These are phyloP conservation scores for Aspergillus funiculosus DNA, from an alignment of 495 filamentous ascomycete genomes.

Conservation along the genomic window DNA sequence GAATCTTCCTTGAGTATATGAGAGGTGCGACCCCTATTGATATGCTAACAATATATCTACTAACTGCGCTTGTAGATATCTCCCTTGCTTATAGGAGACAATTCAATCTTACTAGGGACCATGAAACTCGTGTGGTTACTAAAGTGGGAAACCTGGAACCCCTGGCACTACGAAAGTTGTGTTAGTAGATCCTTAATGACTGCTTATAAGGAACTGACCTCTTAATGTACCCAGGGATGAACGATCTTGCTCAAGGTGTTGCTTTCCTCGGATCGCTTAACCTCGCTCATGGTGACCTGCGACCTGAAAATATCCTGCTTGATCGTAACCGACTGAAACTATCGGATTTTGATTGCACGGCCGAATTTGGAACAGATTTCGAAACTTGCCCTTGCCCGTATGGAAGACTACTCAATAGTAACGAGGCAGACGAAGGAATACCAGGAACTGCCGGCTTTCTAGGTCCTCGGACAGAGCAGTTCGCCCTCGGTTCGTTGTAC, in stretches of 20 bases:
- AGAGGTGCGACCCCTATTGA: slow-evolving; percentile 20
- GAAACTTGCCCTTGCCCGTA: slow-evolving; percentile 28
- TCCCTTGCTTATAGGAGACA: slow-evolving; percentile 25
- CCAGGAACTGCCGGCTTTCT: slow-evolving; percentile 26
- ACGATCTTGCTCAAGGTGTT: slow-evolving; percentile 32
- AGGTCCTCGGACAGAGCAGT: slow-evolving; percentile 33
- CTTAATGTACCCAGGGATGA: slow-evolving; percentile 41
- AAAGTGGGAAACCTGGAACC: slow-evolving; percentile 30
- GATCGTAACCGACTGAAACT: slow-evolving; percentile 25
- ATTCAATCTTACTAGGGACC: slow-evolving; percentile 22
- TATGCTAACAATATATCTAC: slow-evolving; percentile 9
- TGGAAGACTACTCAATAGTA: slow-evolving; percentile 23
- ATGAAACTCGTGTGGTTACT: slow-evolving; percentile 24
- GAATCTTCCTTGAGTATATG: slow-evolving; percentile 40
- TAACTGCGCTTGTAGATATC: slow-evolving; percentile 13
- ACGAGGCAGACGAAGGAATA: slow-evolving; percentile 21
- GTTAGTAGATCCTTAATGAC: too few species aligned
- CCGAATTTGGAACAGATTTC: slow-evolving; percentile 24
- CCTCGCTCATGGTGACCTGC: slow-evolving; percentile 32
- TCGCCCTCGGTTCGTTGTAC: slow-evolving; percentile 35
- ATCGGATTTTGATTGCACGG: slow-evolving; percentile 28
- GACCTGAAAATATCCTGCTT: slow-evolving; percentile 29
- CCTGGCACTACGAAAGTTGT: slow-evolving; percentile 24
- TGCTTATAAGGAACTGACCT: too few species aligned
- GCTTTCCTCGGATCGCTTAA: slow-evolving; percentile 36